These are phyloP conservation scores for Pythium volutum DNA, from an alignment of 352 stramenopile species.

Conservation along the genomic window DNA sequence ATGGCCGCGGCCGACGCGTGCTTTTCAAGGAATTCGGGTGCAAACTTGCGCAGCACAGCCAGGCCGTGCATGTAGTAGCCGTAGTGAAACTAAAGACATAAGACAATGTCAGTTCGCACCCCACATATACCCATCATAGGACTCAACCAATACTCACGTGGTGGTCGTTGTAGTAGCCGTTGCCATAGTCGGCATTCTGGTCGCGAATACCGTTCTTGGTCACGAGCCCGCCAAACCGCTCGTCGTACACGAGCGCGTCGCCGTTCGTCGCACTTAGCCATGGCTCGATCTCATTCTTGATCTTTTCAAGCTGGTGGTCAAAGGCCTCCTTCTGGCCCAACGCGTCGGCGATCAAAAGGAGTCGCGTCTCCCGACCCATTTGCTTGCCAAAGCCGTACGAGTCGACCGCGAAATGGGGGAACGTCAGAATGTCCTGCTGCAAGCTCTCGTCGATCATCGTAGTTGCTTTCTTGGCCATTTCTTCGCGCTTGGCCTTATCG, in stretches of 20 bases:
- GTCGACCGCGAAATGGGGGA: conserved; percentile 44
- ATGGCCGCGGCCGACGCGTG: conserved; percentile 52
- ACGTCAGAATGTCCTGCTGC: conserved; percentile 48
- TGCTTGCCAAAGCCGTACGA: conserved; percentile 84
- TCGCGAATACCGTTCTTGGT: conserved; percentile 78
- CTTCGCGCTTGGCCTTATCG: conserved; percentile 13
- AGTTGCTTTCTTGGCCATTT: conserved; percentile 33
- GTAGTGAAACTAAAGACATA: conserved; percentile 84
- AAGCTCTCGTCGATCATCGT: conserved; percentile 45
- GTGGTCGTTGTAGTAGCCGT: conserved; percentile 88
- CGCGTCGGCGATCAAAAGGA: conserved; percentile 76
- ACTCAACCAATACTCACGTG: conserved; percentile 26
- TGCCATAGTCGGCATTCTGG: conserved; percentile 74
- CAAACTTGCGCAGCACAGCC: conserved; percentile 70
- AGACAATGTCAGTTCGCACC: neutral
- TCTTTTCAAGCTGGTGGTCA: conserved; percentile 43
- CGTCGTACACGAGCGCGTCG: conserved; percentile 89
- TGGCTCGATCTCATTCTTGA: conserved; percentile 49
- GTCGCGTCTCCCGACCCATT: conserved; percentile 60
- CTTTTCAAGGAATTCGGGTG: conserved; percentile 62
- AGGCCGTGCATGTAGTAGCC: conserved; percentile 90
- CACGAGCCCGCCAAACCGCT: conserved; percentile 90
- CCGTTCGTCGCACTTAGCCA: conserved; percentile 67
- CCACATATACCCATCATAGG: conserved; percentile 29
- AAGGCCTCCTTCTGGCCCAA: conserved; percentile 53